Conservation (phyloP, 352 stramenopile genomes). For the Pythium vanterpoolii region DNA sequence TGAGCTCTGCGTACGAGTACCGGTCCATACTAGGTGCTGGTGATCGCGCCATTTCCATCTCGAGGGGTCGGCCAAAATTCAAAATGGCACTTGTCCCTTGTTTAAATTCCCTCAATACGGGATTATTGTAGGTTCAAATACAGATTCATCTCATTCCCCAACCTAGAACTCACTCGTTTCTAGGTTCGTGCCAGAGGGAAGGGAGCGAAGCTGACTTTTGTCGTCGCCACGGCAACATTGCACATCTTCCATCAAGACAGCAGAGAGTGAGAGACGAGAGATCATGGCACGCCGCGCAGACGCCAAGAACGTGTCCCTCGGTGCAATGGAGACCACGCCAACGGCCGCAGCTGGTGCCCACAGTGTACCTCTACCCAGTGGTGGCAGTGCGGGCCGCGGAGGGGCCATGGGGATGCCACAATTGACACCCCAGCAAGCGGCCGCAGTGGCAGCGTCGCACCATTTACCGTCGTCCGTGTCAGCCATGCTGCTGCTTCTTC, state of each 20-base stretch:
- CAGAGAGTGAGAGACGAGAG: background rate
- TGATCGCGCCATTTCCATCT: slow-evolving; percentile 15
- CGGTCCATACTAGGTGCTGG: slow-evolving; percentile 21
- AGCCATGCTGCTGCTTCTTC: slow-evolving; percentile 29
- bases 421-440: background rate
- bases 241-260: background rate
- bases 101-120: background rate
- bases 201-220: slow-evolving; percentile 1
- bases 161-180: background rate
- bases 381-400: background rate
- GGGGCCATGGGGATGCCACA: background rate
- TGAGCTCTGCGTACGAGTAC: slow-evolving; percentile 78
- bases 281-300: slow-evolving; percentile 15
- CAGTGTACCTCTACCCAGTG: background rate
- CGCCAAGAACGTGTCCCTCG: background rate
- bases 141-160: background rate
- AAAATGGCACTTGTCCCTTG: slow-evolving; percentile 12
- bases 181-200: background rate
- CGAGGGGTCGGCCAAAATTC: background rate
- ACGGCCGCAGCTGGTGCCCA: background rate
- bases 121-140: background rate
- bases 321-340: background rate
- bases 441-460: background rate
- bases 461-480: slow-evolving; percentile 14
- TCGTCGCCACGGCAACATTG: background rate